These are phyloP conservation scores for Entelexis sorbosivorans DNA, from an alignment of 1,139 yeast species.

Conservation along the genomic window DNA sequence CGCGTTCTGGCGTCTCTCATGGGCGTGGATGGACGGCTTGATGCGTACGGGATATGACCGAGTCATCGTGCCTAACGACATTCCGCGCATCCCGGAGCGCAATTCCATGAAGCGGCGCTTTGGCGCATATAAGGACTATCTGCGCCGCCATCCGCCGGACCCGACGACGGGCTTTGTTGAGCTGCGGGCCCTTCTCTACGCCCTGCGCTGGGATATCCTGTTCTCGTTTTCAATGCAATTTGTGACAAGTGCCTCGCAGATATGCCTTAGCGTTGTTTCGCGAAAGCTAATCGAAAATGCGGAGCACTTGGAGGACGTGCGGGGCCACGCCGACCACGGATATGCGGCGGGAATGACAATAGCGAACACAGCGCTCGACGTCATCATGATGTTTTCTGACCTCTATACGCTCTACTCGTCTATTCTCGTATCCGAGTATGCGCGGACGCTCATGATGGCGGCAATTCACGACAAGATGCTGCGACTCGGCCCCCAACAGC, in stretches of 20 bases:
- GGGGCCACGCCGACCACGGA: slow-evolving; percentile 15
- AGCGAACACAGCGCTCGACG: slow-evolving; percentile 13
- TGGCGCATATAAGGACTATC: slow-evolving; percentile 14
- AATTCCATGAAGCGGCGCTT: slow-evolving; percentile 14
- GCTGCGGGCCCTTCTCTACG: slow-evolving; percentile 21
- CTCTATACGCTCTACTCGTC: slow-evolving; percentile 7
- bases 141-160: slow-evolving; percentile 6
- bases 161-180: slow-evolving; percentile 14
- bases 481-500: slow-evolving; percentile 46
- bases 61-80: slow-evolving; percentile 20
- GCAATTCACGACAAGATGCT: slow-evolving; percentile 59
- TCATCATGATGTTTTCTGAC: slow-evolving; percentile 5
- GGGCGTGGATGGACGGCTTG: slow-evolving; percentile 21
- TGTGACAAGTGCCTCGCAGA: slow-evolving; percentile 15
- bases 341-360: slow-evolving; percentile 20
- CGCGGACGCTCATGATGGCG: slow-evolving; percentile 20
- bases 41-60: slow-evolving; percentile 22
- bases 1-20: slow-evolving; percentile 11
- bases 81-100: slow-evolving; percentile 15
- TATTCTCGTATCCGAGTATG: slow-evolving; percentile 19
- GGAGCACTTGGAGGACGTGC: slow-evolving; percentile 10
- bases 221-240: neutral
- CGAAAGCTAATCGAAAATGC: slow-evolving; percentile 20
- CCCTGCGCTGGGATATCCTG: slow-evolving; percentile 19
- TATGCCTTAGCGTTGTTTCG: slow-evolving; percentile 21